Base-by-base conservation (phyloP, 139 green algal genomes). In the Pedinophyceae sp. region DNA sequence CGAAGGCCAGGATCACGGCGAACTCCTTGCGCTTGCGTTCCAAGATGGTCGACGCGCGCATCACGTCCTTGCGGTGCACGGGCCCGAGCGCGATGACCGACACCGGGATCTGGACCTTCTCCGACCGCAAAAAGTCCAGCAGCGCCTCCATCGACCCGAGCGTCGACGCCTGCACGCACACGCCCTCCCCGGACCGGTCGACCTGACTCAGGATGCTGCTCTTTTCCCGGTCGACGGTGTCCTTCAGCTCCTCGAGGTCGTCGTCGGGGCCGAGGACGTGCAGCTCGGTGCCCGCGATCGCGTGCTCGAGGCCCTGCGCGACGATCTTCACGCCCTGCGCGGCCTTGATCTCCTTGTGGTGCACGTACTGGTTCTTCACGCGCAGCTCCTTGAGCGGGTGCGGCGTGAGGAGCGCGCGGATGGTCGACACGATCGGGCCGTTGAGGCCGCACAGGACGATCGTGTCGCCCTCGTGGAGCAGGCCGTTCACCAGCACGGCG, bases 91-190 rank as follows among this genome's bases (percentile, higher is more conserved):
- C 87, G 71, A 98, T 97, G 58, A 78, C 82, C 2, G 68, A 82
- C 16, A 94, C 86, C 1, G 82, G 75, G 59, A 94, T 94, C 48
- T 80, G 60, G 2, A 71, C 60, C 0, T 77, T 84, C 13, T 62
- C 51, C 0, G 73, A 83, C 43, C 74, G 78, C 52, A 98, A 74
- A 76, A 98, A 98, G 30, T 90, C 74, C 27, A 98, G 71, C 53
- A 98, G 75, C 25, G 91, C 91, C 76, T 98, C 91, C 27, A 98
- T 78, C 1, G 87, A 95, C n/a, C 91, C 91, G 59, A 98, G 81
- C 15, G 91, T 98, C 54, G 72, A 88, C 19, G 90, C 91, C 71
- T 95, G 88, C 52, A 98, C 90, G 63, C 78, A 95, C 48, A 98
- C 90, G 28, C 90, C 90, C 69, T 97, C 82, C 25, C 80, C 80